Conservation (phyloP, 768 basidiomycete species). For the Cyathus striatus region DNA sequence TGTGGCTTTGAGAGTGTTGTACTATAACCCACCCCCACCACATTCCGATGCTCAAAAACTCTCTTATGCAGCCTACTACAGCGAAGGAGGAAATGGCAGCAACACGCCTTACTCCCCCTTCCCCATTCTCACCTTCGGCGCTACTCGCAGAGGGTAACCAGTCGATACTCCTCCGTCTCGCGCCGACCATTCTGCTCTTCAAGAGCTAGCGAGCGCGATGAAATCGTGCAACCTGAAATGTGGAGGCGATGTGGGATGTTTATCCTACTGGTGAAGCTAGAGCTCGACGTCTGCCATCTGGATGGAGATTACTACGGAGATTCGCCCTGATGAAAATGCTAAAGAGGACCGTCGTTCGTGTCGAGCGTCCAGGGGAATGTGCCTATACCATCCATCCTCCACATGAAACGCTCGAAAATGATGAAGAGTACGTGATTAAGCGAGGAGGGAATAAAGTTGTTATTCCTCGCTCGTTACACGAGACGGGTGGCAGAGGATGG, state of each 20-base stretch:
- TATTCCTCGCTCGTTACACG: constrained; percentile 16
- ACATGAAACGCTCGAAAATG: too few relatives aligned
- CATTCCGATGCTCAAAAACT: too few relatives aligned
- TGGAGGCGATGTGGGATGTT: constrained; percentile 18
- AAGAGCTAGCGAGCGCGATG: constrained; percentile 40
- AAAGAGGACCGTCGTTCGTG: background rate
- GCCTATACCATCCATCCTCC: too few relatives aligned
- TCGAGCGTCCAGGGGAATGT: too few relatives aligned
- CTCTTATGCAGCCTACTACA: background rate
- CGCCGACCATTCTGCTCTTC: constrained; percentile 23
- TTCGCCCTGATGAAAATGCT: background rate
- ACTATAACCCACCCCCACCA: background rate
- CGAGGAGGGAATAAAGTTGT: constrained; percentile 12
- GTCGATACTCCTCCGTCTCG: constrained; percentile 9
- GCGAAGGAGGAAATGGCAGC: background rate
- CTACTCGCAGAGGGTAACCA: background rate
- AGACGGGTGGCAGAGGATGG: constrained; percentile 12
- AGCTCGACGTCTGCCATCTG: background rate
- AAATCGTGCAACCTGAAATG: constrained; percentile 39
- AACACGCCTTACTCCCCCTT: too few relatives aligned
- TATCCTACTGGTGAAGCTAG: background rate
- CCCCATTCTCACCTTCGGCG: background rate
- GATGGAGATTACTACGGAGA: background rate
- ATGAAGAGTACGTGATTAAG: background rate
- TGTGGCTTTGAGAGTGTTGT: constrained; percentile 11